These are phyloP conservation scores for Mycena galopus DNA, from an alignment of 768 basidiomycete species.

Conservation along the genomic window DNA sequence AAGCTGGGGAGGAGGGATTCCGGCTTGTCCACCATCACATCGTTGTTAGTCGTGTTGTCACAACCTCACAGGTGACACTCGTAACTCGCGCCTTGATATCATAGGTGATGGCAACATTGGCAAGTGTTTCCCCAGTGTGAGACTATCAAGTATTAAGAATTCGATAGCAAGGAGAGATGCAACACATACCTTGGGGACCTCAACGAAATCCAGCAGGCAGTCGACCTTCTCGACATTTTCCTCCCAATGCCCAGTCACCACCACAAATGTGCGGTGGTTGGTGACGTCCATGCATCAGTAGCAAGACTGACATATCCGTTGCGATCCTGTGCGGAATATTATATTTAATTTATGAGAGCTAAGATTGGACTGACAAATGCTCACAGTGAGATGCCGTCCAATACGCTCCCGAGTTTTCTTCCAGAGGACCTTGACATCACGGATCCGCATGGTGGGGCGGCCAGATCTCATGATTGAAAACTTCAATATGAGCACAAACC, in stretches of 20 bases:
- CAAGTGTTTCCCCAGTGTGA: constrained; percentile 51
- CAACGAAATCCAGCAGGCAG: constrained; percentile 32
- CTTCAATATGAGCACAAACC: too few relatives aligned
- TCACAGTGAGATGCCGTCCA: neutral
- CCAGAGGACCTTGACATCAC: too few relatives aligned
- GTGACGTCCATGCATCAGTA: constrained; percentile 40
- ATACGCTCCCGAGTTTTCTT: neutral
- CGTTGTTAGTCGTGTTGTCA: constrained; percentile 54
- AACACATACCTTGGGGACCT: constrained; percentile 45
- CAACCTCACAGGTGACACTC: constrained; percentile 48
- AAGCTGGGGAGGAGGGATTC: constrained; percentile 36
- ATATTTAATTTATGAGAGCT: neutral
- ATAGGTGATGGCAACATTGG: constrained; percentile 50
- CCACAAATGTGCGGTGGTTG: constrained; percentile 42
- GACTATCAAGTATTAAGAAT: constrained; percentile 41
- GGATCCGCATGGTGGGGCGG: too few relatives aligned
- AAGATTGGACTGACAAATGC: neutral
- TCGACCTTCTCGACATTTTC: constrained; percentile 30
- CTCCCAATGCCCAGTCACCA: constrained; percentile 38
- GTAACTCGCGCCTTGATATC: constrained; percentile 51
- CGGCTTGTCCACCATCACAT: constrained; percentile 49
- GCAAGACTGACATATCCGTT: constrained; percentile 26
- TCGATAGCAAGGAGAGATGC: neutral
- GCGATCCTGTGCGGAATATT: neutral
- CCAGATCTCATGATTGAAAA: too few relatives aligned